Percentiles rank a stretch among this genome's conserved stretches.
Evolutionary conservation across 2,329 filamentous ascomycete species (phyloP).

Genomic region (Calonectria henricotiae): DNA sequence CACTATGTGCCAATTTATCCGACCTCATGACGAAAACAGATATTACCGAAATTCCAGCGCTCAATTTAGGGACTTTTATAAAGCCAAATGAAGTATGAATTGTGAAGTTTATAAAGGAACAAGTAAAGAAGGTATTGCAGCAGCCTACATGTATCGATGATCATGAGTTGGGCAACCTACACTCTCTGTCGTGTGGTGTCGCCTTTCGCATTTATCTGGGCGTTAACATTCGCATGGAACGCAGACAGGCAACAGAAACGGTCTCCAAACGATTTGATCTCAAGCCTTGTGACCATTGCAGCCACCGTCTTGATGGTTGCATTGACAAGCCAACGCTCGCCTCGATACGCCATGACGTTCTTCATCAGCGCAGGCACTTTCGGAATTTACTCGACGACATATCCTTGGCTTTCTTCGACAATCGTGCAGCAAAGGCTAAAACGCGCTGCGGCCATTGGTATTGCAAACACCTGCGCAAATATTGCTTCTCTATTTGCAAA

Average conservation of each 20-base stretch:
- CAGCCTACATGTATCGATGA: not conserved
- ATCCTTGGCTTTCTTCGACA: slow-evolving; percentile 6
- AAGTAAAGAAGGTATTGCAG: too few species aligned
- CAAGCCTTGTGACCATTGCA: not conserved
- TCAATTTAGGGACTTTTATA: not conserved
- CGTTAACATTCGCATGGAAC: not conserved
- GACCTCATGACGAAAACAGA: not conserved
- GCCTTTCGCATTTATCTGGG: slow-evolving; percentile 3
- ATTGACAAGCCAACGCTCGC: not conserved
- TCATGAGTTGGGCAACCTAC: too few species aligned
- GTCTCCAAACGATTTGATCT: not conserved
- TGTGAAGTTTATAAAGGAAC: too few species aligned
- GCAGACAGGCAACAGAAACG: slow-evolving; percentile 2
- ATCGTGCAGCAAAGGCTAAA: slow-evolving; percentile 10
- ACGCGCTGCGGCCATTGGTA: not conserved
- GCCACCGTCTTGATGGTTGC: not conserved
- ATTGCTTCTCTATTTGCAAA: not conserved
- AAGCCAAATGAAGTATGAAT: not conserved
- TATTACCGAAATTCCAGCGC: not conserved
- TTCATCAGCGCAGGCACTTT: slow-evolving; percentile 1
- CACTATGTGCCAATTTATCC: not conserved
- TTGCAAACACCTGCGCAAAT: slow-evolving; percentile 6
- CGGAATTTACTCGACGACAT: slow-evolving; percentile 10
- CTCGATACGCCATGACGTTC: slow-evolving; percentile 13
- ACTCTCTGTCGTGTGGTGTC: too few species aligned